Conservation (phyloP, 768 basidiomycete genomes). For the Lyophyllum atratum region DNA sequence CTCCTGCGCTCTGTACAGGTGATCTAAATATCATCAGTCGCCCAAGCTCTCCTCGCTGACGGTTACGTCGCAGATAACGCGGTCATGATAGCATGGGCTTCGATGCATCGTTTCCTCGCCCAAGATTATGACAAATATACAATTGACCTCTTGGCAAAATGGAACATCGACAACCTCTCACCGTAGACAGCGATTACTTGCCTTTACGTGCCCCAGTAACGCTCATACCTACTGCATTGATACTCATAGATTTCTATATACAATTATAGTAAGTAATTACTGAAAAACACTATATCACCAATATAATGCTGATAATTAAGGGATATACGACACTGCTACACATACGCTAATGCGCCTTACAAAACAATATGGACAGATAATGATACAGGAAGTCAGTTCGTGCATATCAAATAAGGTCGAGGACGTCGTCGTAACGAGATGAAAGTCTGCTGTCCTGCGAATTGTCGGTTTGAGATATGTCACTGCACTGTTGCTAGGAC, state of each 20-base stretch:
- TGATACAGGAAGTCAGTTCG: conserved; percentile 4
- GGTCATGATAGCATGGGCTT: conserved; percentile 95
- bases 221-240: neutral
- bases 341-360: neutral
- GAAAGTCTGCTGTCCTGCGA: conserved; percentile 14
- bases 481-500: neutral
- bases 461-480: conserved; percentile 2
- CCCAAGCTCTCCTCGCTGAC: neutral
- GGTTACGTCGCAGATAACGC: conserved; percentile 73
- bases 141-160: conserved; percentile 65
- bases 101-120: conserved; percentile 75
- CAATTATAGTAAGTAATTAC: neutral
- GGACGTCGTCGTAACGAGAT: conserved; percentile 1
- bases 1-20: conserved; percentile 82
- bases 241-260: neutral
- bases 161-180: conserved; percentile 69
- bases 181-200: neutral
- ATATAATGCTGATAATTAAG: neutral
- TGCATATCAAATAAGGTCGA: conserved; percentile 7
- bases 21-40: conserved; percentile 10
- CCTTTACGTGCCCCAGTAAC: neutral
- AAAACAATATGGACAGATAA: neutral
- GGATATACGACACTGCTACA: neutral
- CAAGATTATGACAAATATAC: conserved; percentile 63
- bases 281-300: neutral